phyloP scores from a whole-genome alignment of 768 basidiomycete species.

The Pisolithus microcarpus region DNA sequence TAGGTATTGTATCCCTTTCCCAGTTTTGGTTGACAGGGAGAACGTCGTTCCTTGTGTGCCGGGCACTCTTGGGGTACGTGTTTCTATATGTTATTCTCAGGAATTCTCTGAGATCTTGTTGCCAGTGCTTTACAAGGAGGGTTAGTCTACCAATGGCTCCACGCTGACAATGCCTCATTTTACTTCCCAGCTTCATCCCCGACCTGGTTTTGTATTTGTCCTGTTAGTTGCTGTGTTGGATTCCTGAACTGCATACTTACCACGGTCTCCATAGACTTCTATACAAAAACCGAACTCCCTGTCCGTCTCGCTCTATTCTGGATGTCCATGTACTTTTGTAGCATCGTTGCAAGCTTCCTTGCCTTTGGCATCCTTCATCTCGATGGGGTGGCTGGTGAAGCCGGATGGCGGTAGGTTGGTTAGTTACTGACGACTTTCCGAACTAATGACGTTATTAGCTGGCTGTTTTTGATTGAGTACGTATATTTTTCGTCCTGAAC shows the following conservation, averaged over 20 bases:
- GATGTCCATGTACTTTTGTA: constrained; percentile 41
- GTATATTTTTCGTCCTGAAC: constrained; percentile 31
- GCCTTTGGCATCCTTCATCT: constrained; percentile 57
- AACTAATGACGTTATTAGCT: constrained; percentile 20
- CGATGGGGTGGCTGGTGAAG: constrained; percentile 45
- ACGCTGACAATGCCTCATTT: not conserved
- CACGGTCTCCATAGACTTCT: constrained; percentile 29
- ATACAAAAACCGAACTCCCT: constrained; percentile 53
- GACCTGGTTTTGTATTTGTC: constrained; percentile 57
- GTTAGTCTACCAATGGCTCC: constrained; percentile 15
- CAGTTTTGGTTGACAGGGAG: constrained; percentile 56
- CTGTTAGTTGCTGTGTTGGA: constrained; percentile 31
- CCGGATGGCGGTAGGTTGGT: constrained; percentile 42
- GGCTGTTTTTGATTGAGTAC: constrained; percentile 53
- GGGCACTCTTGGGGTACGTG: constrained; percentile 41
- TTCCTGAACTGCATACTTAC: not conserved
- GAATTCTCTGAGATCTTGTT: not conserved
- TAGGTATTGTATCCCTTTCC: constrained; percentile 36
- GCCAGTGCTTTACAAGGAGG: constrained; percentile 40
- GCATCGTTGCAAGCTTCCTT: constrained; percentile 46
- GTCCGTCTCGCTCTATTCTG: constrained; percentile 51
- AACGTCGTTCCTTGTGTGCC: constrained; percentile 40
- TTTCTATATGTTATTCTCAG: not conserved
- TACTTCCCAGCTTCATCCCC: constrained; percentile 40
- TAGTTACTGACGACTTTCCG: not conserved